Percentiles rank a stretch among this genome's conserved stretches.
These are phyloP conservation scores for Cyclostephanos tholiformis DNA, from an alignment of 108 stramenopile genomes.

Conservation along the genomic window DNA sequence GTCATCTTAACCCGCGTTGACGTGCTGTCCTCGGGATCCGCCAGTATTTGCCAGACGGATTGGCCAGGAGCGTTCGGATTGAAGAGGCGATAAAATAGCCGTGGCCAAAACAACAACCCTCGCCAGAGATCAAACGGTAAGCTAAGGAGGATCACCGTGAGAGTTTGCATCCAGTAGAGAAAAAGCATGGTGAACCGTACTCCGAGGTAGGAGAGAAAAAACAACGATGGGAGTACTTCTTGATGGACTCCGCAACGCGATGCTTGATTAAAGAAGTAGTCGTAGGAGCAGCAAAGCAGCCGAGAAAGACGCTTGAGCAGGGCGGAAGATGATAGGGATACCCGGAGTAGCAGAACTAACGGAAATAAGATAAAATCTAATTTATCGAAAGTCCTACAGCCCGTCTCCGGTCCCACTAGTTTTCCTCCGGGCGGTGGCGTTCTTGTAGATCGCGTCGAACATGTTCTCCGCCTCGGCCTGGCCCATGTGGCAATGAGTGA, in stretches of 20 bases:
- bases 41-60: too few species aligned
- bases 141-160: neutral
- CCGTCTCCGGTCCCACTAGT: slow-evolving; percentile 4
- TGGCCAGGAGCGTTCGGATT: too few species aligned
- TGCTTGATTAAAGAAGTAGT: neutral
- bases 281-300: neutral
- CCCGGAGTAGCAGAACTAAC: slow-evolving; percentile 4
- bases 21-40: neutral
- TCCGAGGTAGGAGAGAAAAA: neutral
- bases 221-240: neutral
- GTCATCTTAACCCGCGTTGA: neutral
- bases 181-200: neutral
- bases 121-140: too few species aligned
- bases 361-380: slow-evolving; percentile 4
- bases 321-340: neutral
- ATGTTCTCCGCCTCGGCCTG: neutral
- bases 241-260: neutral
- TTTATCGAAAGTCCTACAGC: slow-evolving; percentile 1
- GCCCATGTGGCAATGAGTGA: neutral
- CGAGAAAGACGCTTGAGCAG: neutral
- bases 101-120: too few species aligned
- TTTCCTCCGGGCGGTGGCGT: neutral
- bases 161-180: neutral
- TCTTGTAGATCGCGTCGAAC: neutral
- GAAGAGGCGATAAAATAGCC: too few species aligned